These are phyloP conservation scores for Cucumis hystrix DNA, from an alignment of 306 rosid species.

Conservation along the genomic window DNA sequence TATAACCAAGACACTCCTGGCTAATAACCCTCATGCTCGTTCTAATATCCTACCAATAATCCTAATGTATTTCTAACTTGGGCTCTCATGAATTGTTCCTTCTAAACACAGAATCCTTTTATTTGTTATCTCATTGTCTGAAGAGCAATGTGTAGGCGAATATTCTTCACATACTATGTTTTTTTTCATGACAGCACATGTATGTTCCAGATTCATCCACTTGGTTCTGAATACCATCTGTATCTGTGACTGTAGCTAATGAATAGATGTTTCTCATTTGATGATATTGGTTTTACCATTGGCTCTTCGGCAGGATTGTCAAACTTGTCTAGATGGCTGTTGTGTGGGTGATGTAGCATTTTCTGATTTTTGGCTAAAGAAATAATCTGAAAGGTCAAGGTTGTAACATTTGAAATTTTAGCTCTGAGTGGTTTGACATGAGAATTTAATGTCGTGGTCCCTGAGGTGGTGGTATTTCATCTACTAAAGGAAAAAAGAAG, in stretches of 20 bases:
- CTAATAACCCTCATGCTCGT: too few species aligned
- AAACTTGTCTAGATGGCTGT: background rate
- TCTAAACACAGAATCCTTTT: background rate
- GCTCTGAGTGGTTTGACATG: background rate
- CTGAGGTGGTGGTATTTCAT: background rate
- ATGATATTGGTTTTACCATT: background rate
- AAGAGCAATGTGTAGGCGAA: background rate
- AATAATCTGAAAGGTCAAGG: background rate
- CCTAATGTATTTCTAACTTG: too few species aligned
- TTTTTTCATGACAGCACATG: background rate
- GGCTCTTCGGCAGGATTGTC: background rate
- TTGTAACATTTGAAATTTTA: background rate
- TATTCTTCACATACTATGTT: background rate
- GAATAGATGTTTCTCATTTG: background rate
- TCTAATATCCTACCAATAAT: too few species aligned
- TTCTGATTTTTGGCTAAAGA: background rate
- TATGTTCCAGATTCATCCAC: background rate
- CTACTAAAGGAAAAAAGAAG: background rate
- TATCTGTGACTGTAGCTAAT: background rate
- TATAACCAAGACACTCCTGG: too few species aligned
- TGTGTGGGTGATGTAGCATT: too few species aligned
- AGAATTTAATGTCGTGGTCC: background rate
- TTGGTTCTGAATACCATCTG: background rate
- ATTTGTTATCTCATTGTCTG: background rate
- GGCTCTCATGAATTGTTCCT: background rate